Percentiles rank a stretch among this genome's conserved stretches.
phyloP scores from a whole-genome alignment of 257 asterid species.

The Pogostemon cablin region DNA sequence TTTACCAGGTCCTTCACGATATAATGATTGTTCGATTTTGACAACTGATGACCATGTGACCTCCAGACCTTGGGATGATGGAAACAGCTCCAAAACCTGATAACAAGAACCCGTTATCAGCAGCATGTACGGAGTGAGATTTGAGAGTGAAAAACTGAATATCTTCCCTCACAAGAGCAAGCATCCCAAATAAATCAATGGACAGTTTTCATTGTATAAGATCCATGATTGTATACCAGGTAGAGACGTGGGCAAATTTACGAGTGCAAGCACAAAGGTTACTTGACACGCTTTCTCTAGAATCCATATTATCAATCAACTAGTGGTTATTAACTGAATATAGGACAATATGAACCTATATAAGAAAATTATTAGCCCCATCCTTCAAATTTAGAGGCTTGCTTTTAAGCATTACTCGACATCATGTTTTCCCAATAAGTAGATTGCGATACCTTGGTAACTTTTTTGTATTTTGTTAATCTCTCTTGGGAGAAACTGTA shows the following conservation, averaged over 20 bases:
- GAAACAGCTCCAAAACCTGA: conserved; percentile 89
- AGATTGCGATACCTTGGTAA: neutral
- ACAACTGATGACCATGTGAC: conserved; percentile 97
- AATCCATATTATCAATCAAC: no score
- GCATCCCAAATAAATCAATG: neutral
- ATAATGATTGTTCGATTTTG: conserved; percentile 88
- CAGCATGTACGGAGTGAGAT: conserved; percentile 17
- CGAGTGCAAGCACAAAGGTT: no score
- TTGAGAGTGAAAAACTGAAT: neutral
- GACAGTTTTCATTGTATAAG: neutral
- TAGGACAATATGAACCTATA: no score
- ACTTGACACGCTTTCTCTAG: no score
- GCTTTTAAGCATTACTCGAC: no score
- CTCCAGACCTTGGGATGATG: conserved; percentile 94
- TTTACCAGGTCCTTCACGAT: conserved; percentile 96
- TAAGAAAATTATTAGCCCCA: no score
- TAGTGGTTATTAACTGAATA: no score
- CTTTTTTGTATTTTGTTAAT: neutral
- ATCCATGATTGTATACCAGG: neutral
- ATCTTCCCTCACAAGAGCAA: neutral
- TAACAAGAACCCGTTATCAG: conserved; percentile 25
- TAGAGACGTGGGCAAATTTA: neutral
- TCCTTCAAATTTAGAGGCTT: no score
- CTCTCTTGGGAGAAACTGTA: neutral
- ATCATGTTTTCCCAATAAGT: neutral